A percentile compares a stretch with the other conserved stretches of the same genome.
Conservation (phyloP, 2,329 filamentous ascomycete genomes). For the Talaromyces sp. region DNA sequence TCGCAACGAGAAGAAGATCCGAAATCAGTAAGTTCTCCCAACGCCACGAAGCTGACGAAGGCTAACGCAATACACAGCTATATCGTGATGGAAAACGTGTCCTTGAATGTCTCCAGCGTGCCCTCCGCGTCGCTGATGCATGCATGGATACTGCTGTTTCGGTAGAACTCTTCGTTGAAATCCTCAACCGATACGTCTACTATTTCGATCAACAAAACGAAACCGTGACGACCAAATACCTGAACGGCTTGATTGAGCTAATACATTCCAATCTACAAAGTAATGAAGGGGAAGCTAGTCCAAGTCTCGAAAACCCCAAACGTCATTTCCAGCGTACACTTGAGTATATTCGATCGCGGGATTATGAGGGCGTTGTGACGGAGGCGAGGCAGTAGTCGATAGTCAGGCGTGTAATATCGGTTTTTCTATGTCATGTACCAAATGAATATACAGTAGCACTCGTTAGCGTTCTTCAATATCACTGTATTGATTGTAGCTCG, state of each 20-base stretch:
- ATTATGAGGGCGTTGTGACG: slow-evolving; percentile 88
- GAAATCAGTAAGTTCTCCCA: slow-evolving; percentile 62
- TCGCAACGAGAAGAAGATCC: slow-evolving; percentile 76
- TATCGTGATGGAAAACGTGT: slow-evolving; percentile 98
- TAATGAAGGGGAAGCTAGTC: slow-evolving; percentile 64
- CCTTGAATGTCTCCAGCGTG: slow-evolving; percentile 91
- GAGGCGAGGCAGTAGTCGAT: slow-evolving; percentile 51
- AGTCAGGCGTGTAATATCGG: slow-evolving; percentile 13
- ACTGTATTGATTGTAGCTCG: not conserved
- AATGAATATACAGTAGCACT: slow-evolving; percentile 18
- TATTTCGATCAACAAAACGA: slow-evolving; percentile 99
- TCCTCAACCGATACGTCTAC: slow-evolving; percentile 96
- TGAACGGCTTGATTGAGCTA: slow-evolving; percentile 95
- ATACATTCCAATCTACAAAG: slow-evolving; percentile 94
- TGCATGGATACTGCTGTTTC: slow-evolving; percentile 99
- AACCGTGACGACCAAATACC: slow-evolving; percentile 94
- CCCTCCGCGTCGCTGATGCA: slow-evolving; percentile 91
- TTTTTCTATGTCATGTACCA: slow-evolving; percentile 19
- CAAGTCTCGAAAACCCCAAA: slow-evolving; percentile 81
- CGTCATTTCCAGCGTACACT: slow-evolving; percentile 94
- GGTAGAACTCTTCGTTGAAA: slow-evolving; percentile 97
- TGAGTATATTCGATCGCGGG: slow-evolving; percentile 86
- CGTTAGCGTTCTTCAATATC: not conserved
- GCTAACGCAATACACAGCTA: slow-evolving; percentile 54
- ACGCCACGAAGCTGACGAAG: not conserved